Evolutionary conservation across 2,329 filamentous ascomycete species (phyloP).

Genomic region (Fusarium redolens): DNA sequence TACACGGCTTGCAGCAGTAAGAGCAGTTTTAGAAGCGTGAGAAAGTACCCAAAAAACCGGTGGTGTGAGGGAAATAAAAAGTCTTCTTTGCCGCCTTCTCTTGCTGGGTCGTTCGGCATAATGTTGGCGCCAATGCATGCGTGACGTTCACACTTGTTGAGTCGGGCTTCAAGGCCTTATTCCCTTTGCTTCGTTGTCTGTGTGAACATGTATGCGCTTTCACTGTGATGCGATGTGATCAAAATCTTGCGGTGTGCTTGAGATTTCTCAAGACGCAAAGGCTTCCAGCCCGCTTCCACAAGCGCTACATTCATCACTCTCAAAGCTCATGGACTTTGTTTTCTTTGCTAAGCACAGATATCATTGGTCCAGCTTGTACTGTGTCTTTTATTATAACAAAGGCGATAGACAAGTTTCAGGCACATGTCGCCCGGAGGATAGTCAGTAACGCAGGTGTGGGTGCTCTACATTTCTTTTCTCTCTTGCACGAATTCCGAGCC

Average conservation of each 20-base stretch:
- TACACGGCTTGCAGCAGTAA: constrained; percentile 29
- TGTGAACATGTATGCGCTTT: constrained; percentile 12
- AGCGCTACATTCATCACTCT: constrained; percentile 9
- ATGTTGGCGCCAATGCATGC: constrained; percentile 37
- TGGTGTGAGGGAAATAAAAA: constrained; percentile 34
- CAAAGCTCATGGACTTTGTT: neutral
- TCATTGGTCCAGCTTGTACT: constrained; percentile 7
- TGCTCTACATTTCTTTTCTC: constrained; percentile 4
- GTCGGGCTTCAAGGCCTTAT: constrained; percentile 5
- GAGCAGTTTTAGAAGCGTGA: neutral
- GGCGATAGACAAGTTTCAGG: constrained; percentile 6
- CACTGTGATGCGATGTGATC: constrained; percentile 18
- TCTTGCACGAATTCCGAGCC: constrained; percentile 7
- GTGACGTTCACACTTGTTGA: constrained; percentile 30
- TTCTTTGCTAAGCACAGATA: constrained; percentile 2
- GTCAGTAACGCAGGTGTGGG: neutral
- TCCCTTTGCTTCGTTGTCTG: constrained; percentile 5
- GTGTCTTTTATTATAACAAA: constrained; percentile 11
- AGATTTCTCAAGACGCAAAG: constrained; percentile 6
- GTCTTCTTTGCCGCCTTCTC: constrained; percentile 29
- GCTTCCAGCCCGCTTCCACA: constrained; percentile 12
- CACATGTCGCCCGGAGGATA: constrained; percentile 19
- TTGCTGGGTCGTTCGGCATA: constrained; percentile 20
- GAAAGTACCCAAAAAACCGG: constrained; percentile 20
- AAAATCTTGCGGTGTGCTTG: constrained; percentile 26